Evolutionary conservation across 1,139 yeast species (phyloP).

Genomic region (Geotrichum candidum): DNA sequence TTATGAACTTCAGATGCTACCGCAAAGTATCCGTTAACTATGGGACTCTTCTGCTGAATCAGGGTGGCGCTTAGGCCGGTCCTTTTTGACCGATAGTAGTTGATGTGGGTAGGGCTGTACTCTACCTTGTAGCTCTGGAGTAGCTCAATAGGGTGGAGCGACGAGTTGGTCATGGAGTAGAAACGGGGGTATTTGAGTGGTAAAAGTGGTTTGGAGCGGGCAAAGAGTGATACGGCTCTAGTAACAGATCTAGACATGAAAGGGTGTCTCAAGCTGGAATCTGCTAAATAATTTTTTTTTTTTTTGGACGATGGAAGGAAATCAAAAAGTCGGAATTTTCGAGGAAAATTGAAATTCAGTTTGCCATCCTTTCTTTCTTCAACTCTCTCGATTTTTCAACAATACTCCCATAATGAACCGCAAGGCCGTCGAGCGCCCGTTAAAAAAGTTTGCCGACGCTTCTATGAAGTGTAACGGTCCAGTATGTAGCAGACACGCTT

Average conservation of each 20-base stretch:
- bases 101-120: slow-evolving; percentile 35
- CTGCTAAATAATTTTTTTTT: neutral
- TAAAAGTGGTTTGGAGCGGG: neutral
- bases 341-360: neutral
- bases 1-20: slow-evolving; percentile 87
- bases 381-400: neutral
- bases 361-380: neutral
- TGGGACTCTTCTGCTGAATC: slow-evolving; percentile 76
- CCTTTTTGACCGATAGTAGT: slow-evolving; percentile 65
- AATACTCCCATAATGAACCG: neutral
- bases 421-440: slow-evolving; percentile 4
- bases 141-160: slow-evolving; percentile 17
- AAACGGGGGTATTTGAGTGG: neutral
- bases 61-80: slow-evolving; percentile 81
- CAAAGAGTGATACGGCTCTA: neutral
- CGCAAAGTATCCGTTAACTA: slow-evolving; percentile 88
- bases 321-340: neutral
- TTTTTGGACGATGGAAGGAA: neutral
- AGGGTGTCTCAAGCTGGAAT: neutral
- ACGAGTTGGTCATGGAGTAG: neutral
- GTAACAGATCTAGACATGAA: neutral
- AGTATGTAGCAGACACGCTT: slow-evolving; percentile 13
- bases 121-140: slow-evolving; percentile 13
- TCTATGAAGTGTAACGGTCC: slow-evolving; percentile 19
- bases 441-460: slow-evolving; percentile 19